A percentile compares a stretch with the other conserved stretches of the same genome.
These are phyloP conservation scores for Ustilago esculenta DNA, from an alignment of 1,284 basidiomycete species.

Conservation along the genomic window DNA sequence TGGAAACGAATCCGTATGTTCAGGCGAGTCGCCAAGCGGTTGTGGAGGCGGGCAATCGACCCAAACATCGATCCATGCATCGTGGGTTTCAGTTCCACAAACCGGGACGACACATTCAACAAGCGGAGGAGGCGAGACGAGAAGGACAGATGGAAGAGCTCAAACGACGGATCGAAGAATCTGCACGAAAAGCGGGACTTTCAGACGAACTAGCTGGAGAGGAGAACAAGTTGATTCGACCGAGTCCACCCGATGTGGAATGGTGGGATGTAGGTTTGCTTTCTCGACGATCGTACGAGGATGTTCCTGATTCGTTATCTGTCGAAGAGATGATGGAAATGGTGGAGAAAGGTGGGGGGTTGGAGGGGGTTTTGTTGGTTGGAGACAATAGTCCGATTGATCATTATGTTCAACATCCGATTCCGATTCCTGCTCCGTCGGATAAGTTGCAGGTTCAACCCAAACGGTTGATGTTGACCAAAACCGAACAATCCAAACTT, in stretches of 20 bases:
- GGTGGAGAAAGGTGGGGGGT: conserved; percentile 20
- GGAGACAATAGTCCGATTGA: conserved; percentile 79
- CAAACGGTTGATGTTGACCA: conserved; percentile 63
- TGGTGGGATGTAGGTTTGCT: conserved; percentile 97
- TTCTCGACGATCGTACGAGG: conserved; percentile 80
- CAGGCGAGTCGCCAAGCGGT: conserved; percentile 22
- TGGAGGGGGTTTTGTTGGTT: conserved; percentile 22
- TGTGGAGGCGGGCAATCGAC: conserved; percentile 17
- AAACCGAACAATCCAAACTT: conserved; percentile 94
- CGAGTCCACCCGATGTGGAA: conserved; percentile 86
- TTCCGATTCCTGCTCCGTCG: conserved; percentile 88
- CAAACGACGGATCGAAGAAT: conserved; percentile 90
- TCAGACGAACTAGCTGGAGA: conserved; percentile 89
- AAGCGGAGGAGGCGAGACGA: conserved; percentile 59
- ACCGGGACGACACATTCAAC: conserved; percentile 59
- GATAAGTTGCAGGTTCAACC: conserved; percentile 81
- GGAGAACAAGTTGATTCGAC: conserved; percentile 82
- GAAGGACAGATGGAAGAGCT: conserved; percentile 83
- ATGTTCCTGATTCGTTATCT: conserved; percentile 69
- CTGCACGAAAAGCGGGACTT: conserved; percentile 88
- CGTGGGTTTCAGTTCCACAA: conserved; percentile 59
- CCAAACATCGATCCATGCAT: conserved; percentile 55
- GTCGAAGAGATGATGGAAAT: conserved; percentile 72
- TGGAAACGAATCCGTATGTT: conserved; percentile 57
- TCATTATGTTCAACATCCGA: conserved; percentile 94